Evolutionary conservation across 495 filamentous ascomycete genomes (phyloP), one percentile per base, ranked within the genome.

Genomic region (Clohesyomyces aquaticus): DNA sequence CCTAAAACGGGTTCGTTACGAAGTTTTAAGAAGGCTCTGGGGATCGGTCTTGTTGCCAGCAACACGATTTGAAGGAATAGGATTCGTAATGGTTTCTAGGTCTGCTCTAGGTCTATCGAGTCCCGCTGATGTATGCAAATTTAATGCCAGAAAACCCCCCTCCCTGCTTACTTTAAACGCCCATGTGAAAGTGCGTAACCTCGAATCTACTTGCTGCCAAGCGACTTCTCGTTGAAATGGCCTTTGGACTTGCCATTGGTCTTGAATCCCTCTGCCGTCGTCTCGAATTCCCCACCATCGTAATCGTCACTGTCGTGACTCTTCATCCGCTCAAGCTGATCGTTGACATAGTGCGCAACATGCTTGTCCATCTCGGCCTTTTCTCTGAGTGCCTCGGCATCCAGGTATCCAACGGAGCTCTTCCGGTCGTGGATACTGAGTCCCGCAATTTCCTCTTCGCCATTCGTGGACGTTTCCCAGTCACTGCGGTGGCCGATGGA

Each of bases 401-500:
- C 75, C 19, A 67, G 55, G 45, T 57, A 56, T 27, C 65, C 67
- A 21, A 73, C 56, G 14, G 71, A 71, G 26, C 61, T 71, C 22
- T 61, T 70, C 4, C 74, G 61, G 12, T 66, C 63, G 35, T n/a
- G n/a, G n/a, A n/a, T n/a, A n/a, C 66, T 54, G 12, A 65, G 55
- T 2, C 59, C 48, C 16, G 62, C 55, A 8, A 67, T 65, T 2
- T 72, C 76, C 28, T 68, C 66, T 52, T 82, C 78, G 61, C 83
- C 79, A 67, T 79, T 75, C 21, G 77, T 73, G 27, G 79, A 80
- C 0, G 68, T 60, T 55, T 81, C 83, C 71, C 88, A 96, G 78
- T 94, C 91, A 73, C 88, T 93, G n/a, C 91, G 84, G 38, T 85
- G 84, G 8, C 88, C 87, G 64, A 98, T 92, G n/a, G 90, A 95